Percentiles rank a stretch among this genome's conserved stretches.
Conservation (phyloP, 2,329 filamentous ascomycete genomes). For the Pseudogymnoascus sp. region DNA sequence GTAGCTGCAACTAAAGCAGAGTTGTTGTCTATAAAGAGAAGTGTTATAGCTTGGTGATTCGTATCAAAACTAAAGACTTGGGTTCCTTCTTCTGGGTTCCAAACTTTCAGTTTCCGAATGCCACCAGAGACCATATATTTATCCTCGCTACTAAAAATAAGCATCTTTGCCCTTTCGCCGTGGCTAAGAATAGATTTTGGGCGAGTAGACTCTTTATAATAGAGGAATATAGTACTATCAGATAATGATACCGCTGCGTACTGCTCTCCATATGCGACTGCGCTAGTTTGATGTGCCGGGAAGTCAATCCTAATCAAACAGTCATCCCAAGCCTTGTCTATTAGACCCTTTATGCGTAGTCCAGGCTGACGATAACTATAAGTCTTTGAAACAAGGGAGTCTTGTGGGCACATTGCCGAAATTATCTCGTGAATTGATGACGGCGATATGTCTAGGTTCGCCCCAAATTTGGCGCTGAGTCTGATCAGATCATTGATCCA, state of each 20-base stretch:
- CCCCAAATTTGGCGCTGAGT: conserved; percentile 27
- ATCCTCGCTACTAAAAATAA: conserved; percentile 23
- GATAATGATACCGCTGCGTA: conserved; percentile 27
- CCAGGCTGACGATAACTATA: conserved; percentile 7
- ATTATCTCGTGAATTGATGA: conserved; percentile 29
- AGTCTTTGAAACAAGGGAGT: conserved; percentile 23
- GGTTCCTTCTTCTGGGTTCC: conserved; percentile 16
- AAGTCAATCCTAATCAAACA: conserved; percentile 28
- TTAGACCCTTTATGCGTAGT: conserved; percentile 20
- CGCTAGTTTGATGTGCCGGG: conserved; percentile 18
- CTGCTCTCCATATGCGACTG: conserved; percentile 21
- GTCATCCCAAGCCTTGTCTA: conserved; percentile 27
- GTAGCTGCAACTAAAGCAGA: conserved; percentile 17
- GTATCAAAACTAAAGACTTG: conserved; percentile 17
- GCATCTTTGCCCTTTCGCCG: conserved; percentile 20
- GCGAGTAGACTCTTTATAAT: conserved; percentile 16
- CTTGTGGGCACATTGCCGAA: conserved; percentile 27
- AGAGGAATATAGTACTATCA: conserved; percentile 26
- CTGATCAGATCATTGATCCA: conserved; percentile 29
- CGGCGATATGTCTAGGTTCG: conserved; percentile 25
- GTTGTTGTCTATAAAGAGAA: conserved; percentile 15
- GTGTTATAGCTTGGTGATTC: conserved; percentile 11
- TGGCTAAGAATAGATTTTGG: conserved; percentile 13
- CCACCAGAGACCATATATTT: conserved; percentile 21
- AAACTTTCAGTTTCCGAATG: conserved; percentile 15